Conservation (phyloP, 2,329 filamentous ascomycete species). For the Lomentospora prolificans region DNA sequence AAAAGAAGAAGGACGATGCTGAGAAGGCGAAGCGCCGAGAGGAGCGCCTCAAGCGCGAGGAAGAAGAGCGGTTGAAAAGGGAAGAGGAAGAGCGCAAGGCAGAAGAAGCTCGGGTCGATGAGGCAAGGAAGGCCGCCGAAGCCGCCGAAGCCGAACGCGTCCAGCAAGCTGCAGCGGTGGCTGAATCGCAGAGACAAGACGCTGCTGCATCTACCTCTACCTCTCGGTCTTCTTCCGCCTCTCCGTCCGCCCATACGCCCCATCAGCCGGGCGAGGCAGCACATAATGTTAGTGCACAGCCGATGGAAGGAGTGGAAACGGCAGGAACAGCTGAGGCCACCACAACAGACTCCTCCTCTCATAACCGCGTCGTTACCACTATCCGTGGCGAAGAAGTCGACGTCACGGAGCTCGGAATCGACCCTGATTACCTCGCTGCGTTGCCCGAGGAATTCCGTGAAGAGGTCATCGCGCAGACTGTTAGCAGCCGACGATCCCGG, state of each 20-base stretch:
- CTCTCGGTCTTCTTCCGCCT: background rate
- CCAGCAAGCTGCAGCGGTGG: background rate
- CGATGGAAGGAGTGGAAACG: conserved; percentile 71
- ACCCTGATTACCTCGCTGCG: conserved; percentile 89
- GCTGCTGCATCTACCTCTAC: conserved; percentile 14
- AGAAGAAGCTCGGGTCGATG: conserved; percentile 27
- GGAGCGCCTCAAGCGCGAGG: conserved; percentile 56
- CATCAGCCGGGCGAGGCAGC: conserved; percentile 19
- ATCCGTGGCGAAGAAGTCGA: conserved; percentile 83
- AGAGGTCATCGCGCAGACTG: conserved; percentile 86
- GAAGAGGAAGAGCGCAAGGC: conserved; percentile 62
- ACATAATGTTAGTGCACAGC: conserved; percentile 16
- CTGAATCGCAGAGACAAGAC: background rate
- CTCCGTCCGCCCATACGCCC: background rate
- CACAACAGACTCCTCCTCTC: conserved; percentile 18
- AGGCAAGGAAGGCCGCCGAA: background rate
- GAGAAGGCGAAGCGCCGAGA: conserved; percentile 55
- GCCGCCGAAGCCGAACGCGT: conserved; percentile 1
- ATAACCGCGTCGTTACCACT: conserved; percentile 59
- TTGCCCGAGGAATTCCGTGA: conserved; percentile 94
- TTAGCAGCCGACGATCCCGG: conserved; percentile 72
- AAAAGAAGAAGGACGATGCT: conserved; percentile 55
- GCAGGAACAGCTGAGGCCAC: conserved; percentile 25
- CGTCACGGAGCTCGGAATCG: conserved; percentile 89
- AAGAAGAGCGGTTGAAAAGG: conserved; percentile 57